These are phyloP conservation scores for Vaccinium corymbosum DNA, from an alignment of 148 eudicot genomes.

Conservation along the genomic window DNA sequence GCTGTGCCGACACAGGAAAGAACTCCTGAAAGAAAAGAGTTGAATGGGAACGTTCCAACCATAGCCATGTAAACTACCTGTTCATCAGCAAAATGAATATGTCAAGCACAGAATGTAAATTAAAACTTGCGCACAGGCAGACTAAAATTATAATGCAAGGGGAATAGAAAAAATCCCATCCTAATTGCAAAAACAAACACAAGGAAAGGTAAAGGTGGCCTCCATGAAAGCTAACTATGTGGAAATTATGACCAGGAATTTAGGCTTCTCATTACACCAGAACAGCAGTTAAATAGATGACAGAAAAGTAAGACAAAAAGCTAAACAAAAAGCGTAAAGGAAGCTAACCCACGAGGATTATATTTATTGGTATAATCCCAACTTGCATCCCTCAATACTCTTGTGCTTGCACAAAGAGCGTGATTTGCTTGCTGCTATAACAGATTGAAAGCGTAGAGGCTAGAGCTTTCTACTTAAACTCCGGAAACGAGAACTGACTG, in stretches of 20 bases:
- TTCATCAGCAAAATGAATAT: constrained; percentile 17
- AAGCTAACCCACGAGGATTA: no score
- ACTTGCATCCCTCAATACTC: no score
- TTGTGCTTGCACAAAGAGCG: no score
- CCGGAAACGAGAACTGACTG: no score
- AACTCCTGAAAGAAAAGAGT: constrained; percentile 93
- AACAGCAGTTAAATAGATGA: no score
- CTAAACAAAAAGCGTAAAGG: not conserved
- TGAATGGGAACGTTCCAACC: constrained; percentile 97
- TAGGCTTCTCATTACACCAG: not conserved
- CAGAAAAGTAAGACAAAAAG: no score
- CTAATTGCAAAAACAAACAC: not conserved
- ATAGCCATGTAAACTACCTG: constrained; percentile 90
- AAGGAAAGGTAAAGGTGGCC: not conserved
- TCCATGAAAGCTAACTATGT: not conserved
- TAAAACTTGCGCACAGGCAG: not conserved
- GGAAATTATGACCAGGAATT: not conserved
- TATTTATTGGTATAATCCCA: no score
- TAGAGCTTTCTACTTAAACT: no score
- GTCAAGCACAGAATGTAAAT: not conserved
- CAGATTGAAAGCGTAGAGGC: no score
- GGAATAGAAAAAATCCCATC: not conserved
- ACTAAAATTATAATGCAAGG: not conserved
- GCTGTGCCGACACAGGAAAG: constrained; percentile 97
- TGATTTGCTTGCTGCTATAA: no score